Conservation (phyloP, 2,329 filamentous ascomycete species). For the Ophiostoma ulmi region DNA sequence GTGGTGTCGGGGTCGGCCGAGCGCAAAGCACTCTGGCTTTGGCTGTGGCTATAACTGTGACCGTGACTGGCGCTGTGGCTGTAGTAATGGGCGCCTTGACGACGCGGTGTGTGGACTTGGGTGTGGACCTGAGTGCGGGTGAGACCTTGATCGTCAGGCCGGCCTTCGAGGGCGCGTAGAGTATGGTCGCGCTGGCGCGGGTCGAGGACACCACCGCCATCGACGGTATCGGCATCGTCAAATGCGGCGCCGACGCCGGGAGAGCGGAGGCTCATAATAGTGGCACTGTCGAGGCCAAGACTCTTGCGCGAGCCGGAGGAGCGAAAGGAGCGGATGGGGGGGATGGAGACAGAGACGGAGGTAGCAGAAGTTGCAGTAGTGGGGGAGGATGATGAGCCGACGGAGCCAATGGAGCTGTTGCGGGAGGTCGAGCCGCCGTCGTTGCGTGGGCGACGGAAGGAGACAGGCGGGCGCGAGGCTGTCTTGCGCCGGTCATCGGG, state of each 20-base stretch:
- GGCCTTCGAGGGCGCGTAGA: constrained; percentile 48
- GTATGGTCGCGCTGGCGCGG: constrained; percentile 46
- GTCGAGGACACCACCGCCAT: constrained; percentile 32
- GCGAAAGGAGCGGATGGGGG: constrained; percentile 53
- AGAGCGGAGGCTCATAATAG: constrained; percentile 42
- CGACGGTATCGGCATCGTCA: constrained; percentile 41
- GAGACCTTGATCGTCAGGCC: constrained; percentile 37
- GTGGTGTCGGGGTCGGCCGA: constrained; percentile 47
- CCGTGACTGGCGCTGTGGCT: constrained; percentile 35
- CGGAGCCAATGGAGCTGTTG: constrained; percentile 16
- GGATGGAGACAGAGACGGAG: constrained; percentile 37
- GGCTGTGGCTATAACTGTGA: constrained; percentile 38
- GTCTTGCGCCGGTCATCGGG: constrained; percentile 46
- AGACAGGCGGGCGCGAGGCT: constrained; percentile 46
- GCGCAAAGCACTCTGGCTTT: constrained; percentile 27
- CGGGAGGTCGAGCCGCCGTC: constrained; percentile 25
- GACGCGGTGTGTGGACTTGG: constrained; percentile 29
- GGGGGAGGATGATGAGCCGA: constrained; percentile 3
- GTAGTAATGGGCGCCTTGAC: background rate
- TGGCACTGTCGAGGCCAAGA: constrained; percentile 41
- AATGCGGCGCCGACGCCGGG: constrained; percentile 33
- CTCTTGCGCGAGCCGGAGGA: constrained; percentile 55
- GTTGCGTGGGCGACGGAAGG: constrained; percentile 43
- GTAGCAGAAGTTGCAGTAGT: constrained; percentile 27
- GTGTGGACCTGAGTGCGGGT: constrained; percentile 39